These are phyloP conservation scores for Fusarium tuaranense DNA, from an alignment of 2,329 filamentous ascomycete genomes.

Conservation along the genomic window DNA sequence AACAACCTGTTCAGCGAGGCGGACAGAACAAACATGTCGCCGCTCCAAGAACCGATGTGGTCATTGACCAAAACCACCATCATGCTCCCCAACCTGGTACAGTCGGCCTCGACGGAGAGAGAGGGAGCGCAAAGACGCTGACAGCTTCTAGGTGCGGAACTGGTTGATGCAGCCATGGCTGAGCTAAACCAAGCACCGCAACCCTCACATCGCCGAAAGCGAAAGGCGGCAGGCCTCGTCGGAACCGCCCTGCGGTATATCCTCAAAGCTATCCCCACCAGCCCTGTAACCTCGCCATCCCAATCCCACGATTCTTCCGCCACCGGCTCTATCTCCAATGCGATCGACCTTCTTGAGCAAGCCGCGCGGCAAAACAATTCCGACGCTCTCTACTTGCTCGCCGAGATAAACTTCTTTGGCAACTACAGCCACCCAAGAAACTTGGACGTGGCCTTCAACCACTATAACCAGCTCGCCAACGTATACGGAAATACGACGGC, in stretches of 20 bases:
- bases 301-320: constrained; percentile 50
- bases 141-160: constrained; percentile 59
- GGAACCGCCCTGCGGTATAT: constrained; percentile 58
- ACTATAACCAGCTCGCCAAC: constrained; percentile 83
- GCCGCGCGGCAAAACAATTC: constrained; percentile 71
- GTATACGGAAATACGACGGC: constrained; percentile 89
- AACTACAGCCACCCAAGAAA: constrained; percentile 91
- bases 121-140: constrained; percentile 17
- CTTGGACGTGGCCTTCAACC: constrained; percentile 80
- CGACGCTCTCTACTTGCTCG: constrained; percentile 89
- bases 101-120: constrained; percentile 10
- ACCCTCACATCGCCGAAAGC: constrained; percentile 57
- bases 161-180: constrained; percentile 63
- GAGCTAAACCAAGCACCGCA: constrained; percentile 64
- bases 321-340: constrained; percentile 60
- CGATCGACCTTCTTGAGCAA: constrained; percentile 64
- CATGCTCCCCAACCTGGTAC: constrained; percentile 54
- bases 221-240: constrained; percentile 58
- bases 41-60: constrained; percentile 47
- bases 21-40: constrained; percentile 49
- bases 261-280: constrained; percentile 61
- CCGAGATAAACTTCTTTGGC: constrained; percentile 96
- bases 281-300: constrained; percentile 61
- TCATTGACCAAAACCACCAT: constrained; percentile 43
- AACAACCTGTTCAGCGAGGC: constrained; percentile 43